Percentiles rank a stretch among this genome's conserved stretches.
phyloP scores from a whole-genome alignment of 2,329 filamentous ascomycete genomes.

The Paecilomyces variotii region DNA sequence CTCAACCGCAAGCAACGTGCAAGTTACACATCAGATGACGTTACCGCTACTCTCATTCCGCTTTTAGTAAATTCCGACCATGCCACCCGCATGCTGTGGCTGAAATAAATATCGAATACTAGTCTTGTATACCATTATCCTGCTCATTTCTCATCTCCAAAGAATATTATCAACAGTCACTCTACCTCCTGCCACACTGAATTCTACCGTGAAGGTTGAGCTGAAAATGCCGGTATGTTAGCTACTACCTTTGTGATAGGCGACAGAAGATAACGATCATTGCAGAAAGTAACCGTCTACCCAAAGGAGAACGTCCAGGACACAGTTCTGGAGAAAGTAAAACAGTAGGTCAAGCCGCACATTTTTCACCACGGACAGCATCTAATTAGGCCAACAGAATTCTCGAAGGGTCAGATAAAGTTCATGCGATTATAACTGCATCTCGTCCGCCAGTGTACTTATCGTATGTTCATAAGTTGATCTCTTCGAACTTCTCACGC shows the following conservation, averaged over 20 bases:
- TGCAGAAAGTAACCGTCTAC: not conserved
- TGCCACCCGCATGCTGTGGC: no score
- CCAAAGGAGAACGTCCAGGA: not conserved
- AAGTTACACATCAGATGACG: no score
- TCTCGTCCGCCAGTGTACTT: not conserved
- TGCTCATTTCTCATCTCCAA: no score
- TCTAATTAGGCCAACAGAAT: not conserved
- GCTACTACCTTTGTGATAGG: not conserved
- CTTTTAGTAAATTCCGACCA: no score
- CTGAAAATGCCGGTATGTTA: not conserved
- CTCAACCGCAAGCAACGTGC: no score
- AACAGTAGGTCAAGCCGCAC: not conserved
- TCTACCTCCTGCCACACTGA: no score
- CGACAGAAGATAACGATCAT: not conserved
- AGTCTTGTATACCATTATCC: no score
- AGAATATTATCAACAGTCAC: no score
- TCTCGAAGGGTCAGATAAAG: not conserved
- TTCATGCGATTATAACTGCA: not conserved
- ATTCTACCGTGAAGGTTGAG: no score
- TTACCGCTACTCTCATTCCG: no score
- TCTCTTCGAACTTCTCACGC: not conserved
- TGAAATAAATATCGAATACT: no score
- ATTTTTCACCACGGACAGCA: not conserved
- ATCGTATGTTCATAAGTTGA: not conserved
- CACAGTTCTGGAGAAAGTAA: not conserved